Evolutionary conservation across 331 rosid genomes (phyloP), one percentile per base, ranked within the genome.

Genomic region (Saraca asoca): DNA sequence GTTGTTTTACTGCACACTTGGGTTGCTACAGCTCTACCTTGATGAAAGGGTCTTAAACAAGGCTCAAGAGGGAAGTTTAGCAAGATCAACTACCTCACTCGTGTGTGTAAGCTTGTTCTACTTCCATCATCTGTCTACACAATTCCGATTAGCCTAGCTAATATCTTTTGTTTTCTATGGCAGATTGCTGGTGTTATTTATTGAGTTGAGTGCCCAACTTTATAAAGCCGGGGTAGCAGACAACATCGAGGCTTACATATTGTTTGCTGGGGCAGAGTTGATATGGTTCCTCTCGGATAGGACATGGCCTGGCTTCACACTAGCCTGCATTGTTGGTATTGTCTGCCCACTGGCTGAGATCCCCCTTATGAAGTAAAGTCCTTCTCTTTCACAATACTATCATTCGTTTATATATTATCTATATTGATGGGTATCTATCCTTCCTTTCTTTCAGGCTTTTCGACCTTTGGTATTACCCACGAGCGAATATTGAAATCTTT

Each of bases 391-490:
- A 12, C 2, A 19, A 5, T 54, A 2, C 43, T 35, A n/a, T 57
- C 34, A 65, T 17, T 15, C 50, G 11, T 15, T 51, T 41, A 37
- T 60, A 57, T 7, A 29, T 42, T 16, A 35, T 9, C 16, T 35
- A 9, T 42, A 33, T 62, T 66, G 7, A 68, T 66, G 54, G 17
- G 37, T 42, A 4, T 20, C 42, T 68, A 6, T 66, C 33, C 45
- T 57, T 15, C 71, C 58, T 35, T 77, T 63, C 60, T 55, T 72
- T 69, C 83, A 89, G 96, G 77, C 74, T 80, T 71, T 80, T 92
- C 82, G 54, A 89, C 58, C 98, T 92, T 51, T 89, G 96, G 96
- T 60, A 75, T 70, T 92, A 92, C 66, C 91, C 96, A 34, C 84
- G 79, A 56, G 89, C 93, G 0, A 87, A 89, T 59, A 39, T 85